Percentiles rank a stretch among this genome's conserved stretches.
These are phyloP conservation scores for Fraxinus excelsior DNA, from an alignment of 257 asterid species.

Conservation along the genomic window DNA sequence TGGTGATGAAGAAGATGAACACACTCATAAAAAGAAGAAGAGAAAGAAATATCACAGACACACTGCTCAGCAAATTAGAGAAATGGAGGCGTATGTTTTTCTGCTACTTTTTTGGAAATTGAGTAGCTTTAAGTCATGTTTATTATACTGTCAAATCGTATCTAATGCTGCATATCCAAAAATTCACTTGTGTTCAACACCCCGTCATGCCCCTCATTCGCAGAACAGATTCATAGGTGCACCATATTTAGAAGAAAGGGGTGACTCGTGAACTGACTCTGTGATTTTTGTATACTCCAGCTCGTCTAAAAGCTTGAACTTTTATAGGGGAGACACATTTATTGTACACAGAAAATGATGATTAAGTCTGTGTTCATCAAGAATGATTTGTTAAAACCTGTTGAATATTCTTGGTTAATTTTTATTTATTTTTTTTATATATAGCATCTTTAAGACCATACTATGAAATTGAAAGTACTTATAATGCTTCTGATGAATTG, in stretches of 20 bases:
- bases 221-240: no score
- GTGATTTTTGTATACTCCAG: no score
- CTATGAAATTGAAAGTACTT: no score
- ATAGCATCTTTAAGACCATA: no score
- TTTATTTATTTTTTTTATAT: no score
- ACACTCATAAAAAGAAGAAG: conserved; percentile 54
- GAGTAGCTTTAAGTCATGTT: no score
- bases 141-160: no score
- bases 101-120: background rate
- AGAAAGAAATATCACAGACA: conserved; percentile 84
- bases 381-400: background rate
- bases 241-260: no score
- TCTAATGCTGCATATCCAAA: background rate
- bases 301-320: background rate
- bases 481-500: no score
- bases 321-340: no score
- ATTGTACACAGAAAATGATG: background rate
- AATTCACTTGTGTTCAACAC: background rate
- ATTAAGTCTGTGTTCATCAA: background rate
- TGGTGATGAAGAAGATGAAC: conserved; percentile 36
- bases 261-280: no score
- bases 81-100: conserved; percentile 77
- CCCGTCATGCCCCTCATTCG: background rate
- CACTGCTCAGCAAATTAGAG: conserved; percentile 68
- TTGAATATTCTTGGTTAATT: no score